phyloP scores from a whole-genome alignment of 228 moss, liverwort and hornwort species.

The Sphagnum magellanicum region DNA sequence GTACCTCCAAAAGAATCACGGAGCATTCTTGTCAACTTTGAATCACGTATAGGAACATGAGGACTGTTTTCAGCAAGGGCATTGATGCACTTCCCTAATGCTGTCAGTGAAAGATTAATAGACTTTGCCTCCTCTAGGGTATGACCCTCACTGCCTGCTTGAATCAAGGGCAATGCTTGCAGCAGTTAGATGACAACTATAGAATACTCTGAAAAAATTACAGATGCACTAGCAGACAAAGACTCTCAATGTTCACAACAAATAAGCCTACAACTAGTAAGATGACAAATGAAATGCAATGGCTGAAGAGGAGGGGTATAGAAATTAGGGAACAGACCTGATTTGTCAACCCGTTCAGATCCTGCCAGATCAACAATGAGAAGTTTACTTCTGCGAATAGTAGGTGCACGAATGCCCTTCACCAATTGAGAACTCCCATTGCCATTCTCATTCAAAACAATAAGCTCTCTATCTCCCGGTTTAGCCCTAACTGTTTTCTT shows the following conservation, averaged over 20 bases:
- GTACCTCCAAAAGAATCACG: slow-evolving; percentile 96
- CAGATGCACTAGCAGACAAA: background rate
- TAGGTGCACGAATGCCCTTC: slow-evolving; percentile 78
- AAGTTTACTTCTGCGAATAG: slow-evolving; percentile 88
- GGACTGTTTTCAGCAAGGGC: slow-evolving; percentile 96
- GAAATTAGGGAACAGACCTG: slow-evolving; percentile 36
- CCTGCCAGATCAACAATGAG: slow-evolving; percentile 99
- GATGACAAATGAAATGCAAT: background rate
- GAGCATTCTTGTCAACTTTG: slow-evolving; percentile 87
- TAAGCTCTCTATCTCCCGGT: slow-evolving; percentile 52
- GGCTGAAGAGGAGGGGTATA: background rate
- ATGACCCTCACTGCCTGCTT: slow-evolving; percentile 93
- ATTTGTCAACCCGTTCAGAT: slow-evolving; percentile 98
- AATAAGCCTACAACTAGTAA: background rate
- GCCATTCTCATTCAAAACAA: slow-evolving; percentile 61
- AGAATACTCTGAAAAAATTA: background rate
- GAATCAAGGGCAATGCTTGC: background rate
- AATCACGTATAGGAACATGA: slow-evolving; percentile 97
- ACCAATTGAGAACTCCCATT: slow-evolving; percentile 42
- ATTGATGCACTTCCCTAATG: slow-evolving; percentile 96
- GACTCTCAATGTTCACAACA: background rate
- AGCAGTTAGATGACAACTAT: background rate
- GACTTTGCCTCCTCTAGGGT: slow-evolving; percentile 99
- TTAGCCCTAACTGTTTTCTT: slow-evolving; percentile 74
- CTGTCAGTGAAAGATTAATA: slow-evolving; percentile 89